A percentile compares a stretch with the other conserved stretches of the same genome.
Evolutionary conservation across 345 rosid genomes (phyloP).

Genomic region (Gossypium longicalyx): DNA sequence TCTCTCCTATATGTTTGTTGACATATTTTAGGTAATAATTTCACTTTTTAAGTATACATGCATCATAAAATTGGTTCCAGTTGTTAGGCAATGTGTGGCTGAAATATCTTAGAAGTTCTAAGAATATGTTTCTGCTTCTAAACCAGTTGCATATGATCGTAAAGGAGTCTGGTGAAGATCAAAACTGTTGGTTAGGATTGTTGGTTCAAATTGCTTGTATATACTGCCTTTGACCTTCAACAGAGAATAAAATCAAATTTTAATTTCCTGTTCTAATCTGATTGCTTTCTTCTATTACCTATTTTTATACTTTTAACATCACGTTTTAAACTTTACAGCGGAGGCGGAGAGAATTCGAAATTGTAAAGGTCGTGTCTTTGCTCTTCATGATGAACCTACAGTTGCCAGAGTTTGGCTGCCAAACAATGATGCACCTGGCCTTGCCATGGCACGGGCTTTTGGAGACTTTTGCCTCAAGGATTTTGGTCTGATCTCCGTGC

Average conservation of each 20-base stretch:
- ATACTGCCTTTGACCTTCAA: background rate
- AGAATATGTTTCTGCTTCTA: background rate
- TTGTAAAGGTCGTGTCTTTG: slow-evolving; percentile 88
- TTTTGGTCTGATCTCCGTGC: slow-evolving; percentile 93
- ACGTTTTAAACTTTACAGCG: slow-evolving; percentile 23
- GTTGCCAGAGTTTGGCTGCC: slow-evolving; percentile 98
- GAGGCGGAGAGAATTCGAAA: slow-evolving; percentile 89
- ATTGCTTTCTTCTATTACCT: background rate
- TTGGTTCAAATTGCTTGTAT: background rate
- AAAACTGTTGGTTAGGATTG: background rate
- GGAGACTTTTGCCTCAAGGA: slow-evolving; percentile 98
- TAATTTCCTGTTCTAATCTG: background rate
- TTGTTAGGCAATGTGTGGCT: background rate
- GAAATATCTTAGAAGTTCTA: background rate
- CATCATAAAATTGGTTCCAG: background rate
- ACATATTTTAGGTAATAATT: background rate
- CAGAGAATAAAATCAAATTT: background rate
- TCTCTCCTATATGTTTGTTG: background rate
- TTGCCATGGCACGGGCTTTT: slow-evolving; percentile 99
- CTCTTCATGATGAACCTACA: slow-evolving; percentile 93
- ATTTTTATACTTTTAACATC: background rate
- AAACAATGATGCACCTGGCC: slow-evolving; percentile 85
- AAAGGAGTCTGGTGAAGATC: background rate
- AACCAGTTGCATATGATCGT: background rate
- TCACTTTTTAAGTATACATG: background rate